Evolutionary conservation across 805 yeast genomes (phyloP).

Genomic region (Wickerhamomyces silvicola): DNA sequence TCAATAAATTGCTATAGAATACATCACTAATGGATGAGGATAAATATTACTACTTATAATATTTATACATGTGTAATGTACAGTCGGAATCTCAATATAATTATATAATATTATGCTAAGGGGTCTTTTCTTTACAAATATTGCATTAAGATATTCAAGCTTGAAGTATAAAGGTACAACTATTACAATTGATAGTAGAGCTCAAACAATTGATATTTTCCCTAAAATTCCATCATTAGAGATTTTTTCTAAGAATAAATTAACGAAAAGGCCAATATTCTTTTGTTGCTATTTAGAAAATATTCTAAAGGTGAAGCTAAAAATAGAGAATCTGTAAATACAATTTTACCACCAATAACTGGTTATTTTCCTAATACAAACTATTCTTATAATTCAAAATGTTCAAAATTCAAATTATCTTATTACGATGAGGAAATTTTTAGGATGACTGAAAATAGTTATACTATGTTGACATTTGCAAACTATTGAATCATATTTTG

Average conservation of each 20-base stretch:
- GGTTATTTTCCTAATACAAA: conserved; percentile 44
- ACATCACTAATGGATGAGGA: too few species aligned
- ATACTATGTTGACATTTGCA: conserved; percentile 39
- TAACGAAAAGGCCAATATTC: conserved; percentile 61
- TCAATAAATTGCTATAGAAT: too few species aligned
- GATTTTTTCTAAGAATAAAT: conserved; percentile 40
- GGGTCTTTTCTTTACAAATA: conserved; percentile 43
- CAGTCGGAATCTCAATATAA: too few species aligned
- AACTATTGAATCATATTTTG: conserved; percentile 29
- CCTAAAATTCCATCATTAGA: conserved; percentile 57
- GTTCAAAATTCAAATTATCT: conserved; percentile 52
- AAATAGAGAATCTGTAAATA: background rate
- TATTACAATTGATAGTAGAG: conserved; percentile 31
- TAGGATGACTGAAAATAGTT: conserved; percentile 46
- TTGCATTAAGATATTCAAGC: conserved; percentile 18
- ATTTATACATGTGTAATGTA: too few species aligned
- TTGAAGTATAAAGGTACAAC: conserved; percentile 21
- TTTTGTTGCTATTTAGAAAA: conserved; percentile 57
- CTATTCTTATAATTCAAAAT: conserved; percentile 40
- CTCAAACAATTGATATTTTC: conserved; percentile 37
- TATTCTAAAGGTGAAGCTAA: conserved; percentile 7
- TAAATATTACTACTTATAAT: too few species aligned
- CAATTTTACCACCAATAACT: conserved; percentile 44
- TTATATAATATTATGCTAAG: too few species aligned
- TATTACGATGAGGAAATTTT: conserved; percentile 38